Percentiles rank a stretch among this genome's conserved stretches.
These are phyloP conservation scores for Agrocybe pediades DNA, from an alignment of 768 basidiomycete species.

Conservation along the genomic window DNA sequence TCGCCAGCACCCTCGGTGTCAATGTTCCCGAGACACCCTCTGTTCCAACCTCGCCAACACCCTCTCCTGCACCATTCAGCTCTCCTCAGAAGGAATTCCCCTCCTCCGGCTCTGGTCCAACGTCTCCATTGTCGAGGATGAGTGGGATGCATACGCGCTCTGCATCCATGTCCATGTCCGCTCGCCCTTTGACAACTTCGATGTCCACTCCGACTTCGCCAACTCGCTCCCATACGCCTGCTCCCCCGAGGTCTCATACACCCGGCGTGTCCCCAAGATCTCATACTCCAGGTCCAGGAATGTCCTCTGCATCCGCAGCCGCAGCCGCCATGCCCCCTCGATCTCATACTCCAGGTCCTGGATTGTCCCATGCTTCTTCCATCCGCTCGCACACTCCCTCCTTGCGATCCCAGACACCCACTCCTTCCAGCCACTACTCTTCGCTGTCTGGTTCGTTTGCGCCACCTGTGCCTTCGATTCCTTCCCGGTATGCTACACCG, in stretches of 20 bases:
- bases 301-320: slow-evolving; percentile 8
- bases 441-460: neutral
- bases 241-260: slow-evolving; percentile 32
- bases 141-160: slow-evolving; percentile 58
- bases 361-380: slow-evolving; percentile 25
- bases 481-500: slow-evolving; percentile 28
- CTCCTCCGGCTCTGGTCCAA: neutral
- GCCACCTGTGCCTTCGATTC: slow-evolving; percentile 20
- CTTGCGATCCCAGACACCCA: slow-evolving; percentile 32
- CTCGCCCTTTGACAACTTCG: slow-evolving; percentile 48
- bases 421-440: slow-evolving; percentile 12
- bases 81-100: slow-evolving; percentile 8
- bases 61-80: slow-evolving; percentile 38
- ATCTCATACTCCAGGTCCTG: slow-evolving; percentile 46
- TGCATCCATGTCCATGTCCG: slow-evolving; percentile 54
- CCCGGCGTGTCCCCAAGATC: slow-evolving; percentile 23
- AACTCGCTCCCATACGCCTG: slow-evolving; percentile 42
- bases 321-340: slow-evolving; percentile 5
- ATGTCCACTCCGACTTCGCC: slow-evolving; percentile 33
- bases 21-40: slow-evolving; percentile 33
- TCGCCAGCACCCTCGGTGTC: slow-evolving; percentile 43
- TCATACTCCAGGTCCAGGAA: slow-evolving; percentile 24
- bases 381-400: slow-evolving; percentile 32
- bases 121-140: slow-evolving; percentile 32
- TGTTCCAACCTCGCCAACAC: slow-evolving; percentile 36